Percentiles rank a stretch among this genome's conserved stretches.
These are phyloP conservation scores for Marsdenia floribunda DNA, from an alignment of 257 asterid genomes.

Conservation along the genomic window DNA sequence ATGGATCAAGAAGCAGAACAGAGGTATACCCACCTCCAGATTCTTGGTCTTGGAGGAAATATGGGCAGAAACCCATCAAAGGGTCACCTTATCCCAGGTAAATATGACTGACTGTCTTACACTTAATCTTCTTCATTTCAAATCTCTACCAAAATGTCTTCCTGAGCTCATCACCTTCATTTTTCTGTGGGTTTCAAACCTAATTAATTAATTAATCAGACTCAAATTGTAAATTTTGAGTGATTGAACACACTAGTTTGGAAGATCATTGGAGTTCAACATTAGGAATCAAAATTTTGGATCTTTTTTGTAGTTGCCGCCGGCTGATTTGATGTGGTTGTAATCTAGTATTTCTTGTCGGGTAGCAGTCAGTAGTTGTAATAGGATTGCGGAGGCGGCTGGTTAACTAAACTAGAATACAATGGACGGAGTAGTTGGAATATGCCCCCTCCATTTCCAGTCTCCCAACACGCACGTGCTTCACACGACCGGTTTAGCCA, in stretches of 20 bases:
- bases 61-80: conserved; percentile 83
- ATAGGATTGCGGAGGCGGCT: conserved; percentile 21
- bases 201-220: neutral
- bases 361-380: conserved; percentile 9
- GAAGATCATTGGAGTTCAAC: conserved; percentile 1
- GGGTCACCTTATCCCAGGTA: conserved; percentile 89
- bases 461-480: conserved; percentile 4
- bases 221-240: neutral
- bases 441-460: conserved; percentile 11
- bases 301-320: conserved; percentile 24
- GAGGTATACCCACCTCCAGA: conserved; percentile 86
- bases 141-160: neutral
- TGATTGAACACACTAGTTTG: neutral
- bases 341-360: conserved; percentile 1
- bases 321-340: conserved; percentile 14
- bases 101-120: neutral
- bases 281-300: neutral
- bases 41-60: conserved; percentile 93
- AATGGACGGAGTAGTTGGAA: conserved; percentile 29
- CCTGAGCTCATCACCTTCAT: neutral
- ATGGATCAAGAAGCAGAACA: conserved; percentile 50
- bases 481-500: conserved; percentile 9
- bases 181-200: neutral
- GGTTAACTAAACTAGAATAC: conserved; percentile 13
- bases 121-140: neutral